Conservation (phyloP, 202 grass and related monocot species). For the Dendrocalamus latiflorus region DNA sequence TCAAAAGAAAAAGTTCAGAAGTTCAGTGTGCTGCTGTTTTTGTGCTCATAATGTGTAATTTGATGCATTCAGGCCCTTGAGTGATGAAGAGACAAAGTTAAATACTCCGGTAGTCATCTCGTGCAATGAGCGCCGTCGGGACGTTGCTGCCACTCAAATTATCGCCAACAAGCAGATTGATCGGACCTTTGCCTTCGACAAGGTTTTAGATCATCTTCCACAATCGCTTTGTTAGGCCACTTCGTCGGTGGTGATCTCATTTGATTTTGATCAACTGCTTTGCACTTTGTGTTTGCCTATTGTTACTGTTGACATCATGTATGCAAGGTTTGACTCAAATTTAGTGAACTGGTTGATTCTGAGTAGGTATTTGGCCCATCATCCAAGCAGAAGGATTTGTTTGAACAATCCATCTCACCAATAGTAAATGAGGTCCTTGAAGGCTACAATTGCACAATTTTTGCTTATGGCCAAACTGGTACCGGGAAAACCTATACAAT, state of each 20-base stretch:
- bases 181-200: constrained; percentile 80
- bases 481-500: constrained; percentile 97
- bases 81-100: constrained; percentile 78
- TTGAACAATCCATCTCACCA: constrained; percentile 80
- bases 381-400: constrained; percentile 90
- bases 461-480: constrained; percentile 97
- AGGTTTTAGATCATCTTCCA: constrained; percentile 50
- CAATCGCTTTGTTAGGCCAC: background rate
- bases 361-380: constrained; percentile 75
- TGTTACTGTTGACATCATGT: background rate
- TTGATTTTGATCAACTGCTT: background rate
- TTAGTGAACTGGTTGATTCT: background rate
- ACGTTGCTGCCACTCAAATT: constrained; percentile 76
- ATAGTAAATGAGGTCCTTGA: constrained; percentile 88
- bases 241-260: background rate
- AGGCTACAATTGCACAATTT: no score
- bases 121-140: constrained; percentile 72
- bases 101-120: constrained; percentile 79
- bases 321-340: constrained; percentile 18
- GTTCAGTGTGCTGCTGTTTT: constrained; percentile 5
- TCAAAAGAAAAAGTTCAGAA: background rate
- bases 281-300: background rate
- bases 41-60: constrained; percentile 19
- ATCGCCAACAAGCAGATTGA: constrained; percentile 96
- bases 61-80: constrained; percentile 60